Conservation (phyloP, 768 basidiomycete genomes). For the Antrodiella citrinella region DNA sequence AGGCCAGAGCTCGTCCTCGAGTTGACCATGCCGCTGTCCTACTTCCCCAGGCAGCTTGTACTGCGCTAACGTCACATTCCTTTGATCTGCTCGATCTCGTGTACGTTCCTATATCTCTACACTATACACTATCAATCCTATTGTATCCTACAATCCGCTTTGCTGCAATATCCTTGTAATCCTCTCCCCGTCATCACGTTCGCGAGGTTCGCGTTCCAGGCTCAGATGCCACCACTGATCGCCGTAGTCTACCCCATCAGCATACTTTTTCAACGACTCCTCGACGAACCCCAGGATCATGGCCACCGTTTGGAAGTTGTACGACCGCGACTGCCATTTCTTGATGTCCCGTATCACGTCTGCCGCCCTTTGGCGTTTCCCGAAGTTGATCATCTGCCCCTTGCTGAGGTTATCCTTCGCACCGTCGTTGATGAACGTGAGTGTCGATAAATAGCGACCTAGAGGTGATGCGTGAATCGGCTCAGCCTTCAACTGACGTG, state of each 20-base stretch:
- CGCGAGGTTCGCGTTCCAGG: constrained; percentile 44
- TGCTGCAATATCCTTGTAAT: not conserved
- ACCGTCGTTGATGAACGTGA: constrained; percentile 58
- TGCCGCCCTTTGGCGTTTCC: constrained; percentile 45
- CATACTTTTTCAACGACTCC: constrained; percentile 29
- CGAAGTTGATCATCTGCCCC: constrained; percentile 46
- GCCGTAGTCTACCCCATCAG: constrained; percentile 23
- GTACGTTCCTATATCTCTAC: too few species aligned
- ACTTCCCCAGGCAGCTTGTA: too few species aligned
- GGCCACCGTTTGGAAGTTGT: constrained; percentile 41
- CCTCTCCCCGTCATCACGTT: constrained; percentile 12
- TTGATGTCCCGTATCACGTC: constrained; percentile 52
- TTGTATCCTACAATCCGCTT: not conserved
- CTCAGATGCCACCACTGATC: constrained; percentile 38
- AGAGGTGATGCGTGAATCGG: not conserved
- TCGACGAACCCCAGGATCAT: constrained; percentile 37
- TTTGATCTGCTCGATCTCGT: too few species aligned
- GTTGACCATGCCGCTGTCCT: too few species aligned
- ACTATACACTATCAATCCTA: not conserved
- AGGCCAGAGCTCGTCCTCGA: too few species aligned
- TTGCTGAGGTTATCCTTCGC: constrained; percentile 41
- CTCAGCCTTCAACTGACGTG: not conserved
- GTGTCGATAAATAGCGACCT: constrained; percentile 53
- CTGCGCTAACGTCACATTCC: too few species aligned
- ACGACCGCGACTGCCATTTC: constrained; percentile 45